Percentiles rank a stretch among this genome's conserved stretches.
These are phyloP conservation scores for Candida andamanensis DNA, from an alignment of 805 yeast genomes.

Conservation along the genomic window DNA sequence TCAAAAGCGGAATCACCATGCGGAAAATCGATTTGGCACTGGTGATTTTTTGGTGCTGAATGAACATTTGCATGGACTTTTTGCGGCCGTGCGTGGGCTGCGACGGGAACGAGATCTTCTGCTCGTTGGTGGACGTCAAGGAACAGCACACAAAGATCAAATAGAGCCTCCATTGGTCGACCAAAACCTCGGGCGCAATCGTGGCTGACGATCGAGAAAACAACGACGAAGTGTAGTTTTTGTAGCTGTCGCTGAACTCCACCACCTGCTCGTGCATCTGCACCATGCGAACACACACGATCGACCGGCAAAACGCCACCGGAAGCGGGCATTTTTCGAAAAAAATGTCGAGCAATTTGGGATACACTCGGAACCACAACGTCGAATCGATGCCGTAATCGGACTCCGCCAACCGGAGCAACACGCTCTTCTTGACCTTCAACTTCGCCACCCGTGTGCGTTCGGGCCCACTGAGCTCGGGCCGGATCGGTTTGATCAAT, in stretches of 20 bases:
- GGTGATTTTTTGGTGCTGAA: conserved; percentile 87
- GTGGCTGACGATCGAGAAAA: conserved; percentile 25
- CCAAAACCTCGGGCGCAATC: conserved; percentile 61
- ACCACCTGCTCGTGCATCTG: conserved; percentile 72
- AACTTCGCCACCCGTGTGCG: conserved; percentile 63
- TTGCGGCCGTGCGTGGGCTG: conserved; percentile 64
- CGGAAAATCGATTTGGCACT: conserved; percentile 87
- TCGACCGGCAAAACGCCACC: conserved; percentile 86
- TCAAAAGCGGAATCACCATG: conserved; percentile 78
- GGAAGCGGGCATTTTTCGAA: conserved; percentile 86
- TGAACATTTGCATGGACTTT: conserved; percentile 71
- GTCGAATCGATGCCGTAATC: conserved; percentile 95
- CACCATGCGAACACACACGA: conserved; percentile 82
- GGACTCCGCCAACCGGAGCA: conserved; percentile 80
- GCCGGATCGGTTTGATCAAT: conserved; percentile 48
- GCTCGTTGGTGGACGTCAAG: conserved; percentile 83
- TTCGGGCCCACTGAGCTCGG: conserved; percentile 69
- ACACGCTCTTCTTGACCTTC: conserved; percentile 56
- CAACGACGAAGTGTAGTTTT: conserved; percentile 31
- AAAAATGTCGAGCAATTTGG: conserved; percentile 63
- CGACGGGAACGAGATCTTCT: conserved; percentile 53
- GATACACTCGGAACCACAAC: conserved; percentile 89
- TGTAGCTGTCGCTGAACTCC: conserved; percentile 46
- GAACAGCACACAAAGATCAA: conserved; percentile 90
- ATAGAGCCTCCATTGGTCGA: conserved; percentile 86